Evolutionary conservation across 495 filamentous ascomycete species (phyloP), one percentile per base, ranked within the genome.

Genomic region (Umbilicaria muhlenbergii): DNA sequence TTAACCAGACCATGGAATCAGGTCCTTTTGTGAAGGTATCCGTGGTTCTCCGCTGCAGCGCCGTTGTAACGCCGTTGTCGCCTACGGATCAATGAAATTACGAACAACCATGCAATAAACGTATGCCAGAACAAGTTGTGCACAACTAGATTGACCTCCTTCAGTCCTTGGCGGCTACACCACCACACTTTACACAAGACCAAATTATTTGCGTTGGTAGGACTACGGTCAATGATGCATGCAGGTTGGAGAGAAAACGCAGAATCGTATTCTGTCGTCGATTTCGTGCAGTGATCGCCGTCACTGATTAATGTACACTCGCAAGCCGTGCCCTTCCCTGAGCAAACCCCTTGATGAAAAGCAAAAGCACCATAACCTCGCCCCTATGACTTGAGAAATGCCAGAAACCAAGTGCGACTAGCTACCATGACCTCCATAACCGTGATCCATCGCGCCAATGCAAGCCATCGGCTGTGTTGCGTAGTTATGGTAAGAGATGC

Each of bases 241-340:
- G 5, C 8, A 28, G 0, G 24, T 7, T 38, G 17, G 1, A 38
- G 18, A 28, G 28, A 36, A 37, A 33, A 41, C 34, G 43, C 38
- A 39, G 35, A 32, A 39, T 45, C 32, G 13, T 45, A 8, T 35
- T 42, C 47, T 41, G 16, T 49, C 47, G 24, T 51, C 34, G 43
- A 21, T 32, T 47, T 51, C 37, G 46, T 51, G 38, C 49, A 44
- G 36, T 37, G 36, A 21, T 35, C 38, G 41, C 28, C 15, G 40
- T 44, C 17, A 48, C 36, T 44, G 41, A 49, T 55, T 58, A 57
- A 50, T 56, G 38, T 57, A 58, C 56, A 58, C 39, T 42, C 39
- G 34, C 36, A 45, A 46, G 43, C 42, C 42, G 11, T 34, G 45
- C 45, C 51, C 43, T 33, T 43, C 43, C 54, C 48, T 38, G 46